Conservation (phyloP, 148 eudicot genomes). For the Rhododendron henanense region DNA sequence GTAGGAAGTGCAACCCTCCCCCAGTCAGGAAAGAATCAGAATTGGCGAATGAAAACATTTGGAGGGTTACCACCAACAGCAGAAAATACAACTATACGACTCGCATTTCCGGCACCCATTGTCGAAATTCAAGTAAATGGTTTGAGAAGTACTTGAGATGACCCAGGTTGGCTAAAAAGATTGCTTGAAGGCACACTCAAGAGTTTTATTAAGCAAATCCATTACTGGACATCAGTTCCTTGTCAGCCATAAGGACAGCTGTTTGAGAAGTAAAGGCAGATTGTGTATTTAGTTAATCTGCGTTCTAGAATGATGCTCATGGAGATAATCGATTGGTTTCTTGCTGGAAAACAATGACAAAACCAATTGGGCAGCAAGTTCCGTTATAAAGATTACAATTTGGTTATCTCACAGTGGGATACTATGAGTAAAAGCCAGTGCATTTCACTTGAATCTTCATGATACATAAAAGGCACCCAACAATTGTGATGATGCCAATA, state of each 20-base stretch:
- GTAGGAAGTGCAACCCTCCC: not conserved
- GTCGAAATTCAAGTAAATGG: not conserved
- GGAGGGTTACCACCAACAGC: not conserved
- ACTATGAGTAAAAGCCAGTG: not conserved
- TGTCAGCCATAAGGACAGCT: not conserved
- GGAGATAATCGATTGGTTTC: not conserved
- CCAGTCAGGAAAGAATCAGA: not conserved
- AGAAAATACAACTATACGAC: not conserved
- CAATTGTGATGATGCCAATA: not conserved
- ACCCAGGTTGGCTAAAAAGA: not conserved
- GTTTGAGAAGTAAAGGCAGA: not conserved
- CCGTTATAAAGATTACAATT: not conserved
- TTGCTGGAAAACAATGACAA: not conserved
- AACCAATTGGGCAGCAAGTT: not conserved
- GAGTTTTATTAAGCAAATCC: not conserved
- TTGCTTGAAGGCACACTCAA: not conserved
- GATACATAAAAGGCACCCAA: not conserved
- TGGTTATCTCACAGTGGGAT: not conserved
- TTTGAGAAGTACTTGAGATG: not conserved
- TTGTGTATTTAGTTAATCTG: not conserved
- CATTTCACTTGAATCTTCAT: not conserved
- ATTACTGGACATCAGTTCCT: not conserved
- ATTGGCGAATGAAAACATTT: not conserved
- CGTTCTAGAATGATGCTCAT: not conserved
- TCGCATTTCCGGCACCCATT: not conserved